A percentile compares a stretch with the other conserved stretches of the same genome.
These are phyloP conservation scores for Prunus padus DNA, from an alignment of 306 rosid species.

Conservation along the genomic window DNA sequence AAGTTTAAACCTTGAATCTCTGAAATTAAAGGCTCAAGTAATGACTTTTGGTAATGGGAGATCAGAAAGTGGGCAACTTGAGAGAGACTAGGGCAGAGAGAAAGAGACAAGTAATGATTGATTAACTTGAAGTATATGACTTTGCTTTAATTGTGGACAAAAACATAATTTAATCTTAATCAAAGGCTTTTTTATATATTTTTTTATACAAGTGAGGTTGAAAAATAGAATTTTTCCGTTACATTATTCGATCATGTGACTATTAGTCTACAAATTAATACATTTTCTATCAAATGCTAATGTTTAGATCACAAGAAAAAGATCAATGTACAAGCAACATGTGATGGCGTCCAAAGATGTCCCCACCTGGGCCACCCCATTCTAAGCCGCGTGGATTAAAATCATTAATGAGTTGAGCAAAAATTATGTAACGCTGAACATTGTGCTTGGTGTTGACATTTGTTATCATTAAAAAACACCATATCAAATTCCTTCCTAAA, in stretches of 20 bases:
- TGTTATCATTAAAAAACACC: neutral
- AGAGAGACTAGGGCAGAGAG: slow-evolving; percentile 15
- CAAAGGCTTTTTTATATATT: neutral
- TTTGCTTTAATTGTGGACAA: slow-evolving; percentile 49
- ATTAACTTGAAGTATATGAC: neutral
- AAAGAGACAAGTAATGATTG: neutral
- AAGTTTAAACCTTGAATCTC: slow-evolving; percentile 5
- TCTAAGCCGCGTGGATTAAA: neutral
- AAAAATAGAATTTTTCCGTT: too few relatives aligned
- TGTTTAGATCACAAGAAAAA: neutral
- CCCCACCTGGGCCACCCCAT: neutral
- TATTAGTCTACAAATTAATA: rapidly evolving
- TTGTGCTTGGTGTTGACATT: neutral
- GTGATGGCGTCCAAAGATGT: neutral
- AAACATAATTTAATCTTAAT: neutral
- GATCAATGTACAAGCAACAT: neutral
- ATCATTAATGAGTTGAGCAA: neutral
- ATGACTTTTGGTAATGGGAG: neutral
- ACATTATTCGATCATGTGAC: rapidly evolving
- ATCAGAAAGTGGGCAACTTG: neutral
- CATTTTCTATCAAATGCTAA: too few relatives aligned
- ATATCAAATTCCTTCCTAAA: neutral
- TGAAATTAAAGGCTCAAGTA: slow-evolving; percentile 8
- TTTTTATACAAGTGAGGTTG: neutral
- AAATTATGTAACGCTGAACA: neutral